A percentile compares a stretch with the other conserved stretches of the same genome.
phyloP scores from a whole-genome alignment of 116 monocot genomes.

The Zostera marina region DNA sequence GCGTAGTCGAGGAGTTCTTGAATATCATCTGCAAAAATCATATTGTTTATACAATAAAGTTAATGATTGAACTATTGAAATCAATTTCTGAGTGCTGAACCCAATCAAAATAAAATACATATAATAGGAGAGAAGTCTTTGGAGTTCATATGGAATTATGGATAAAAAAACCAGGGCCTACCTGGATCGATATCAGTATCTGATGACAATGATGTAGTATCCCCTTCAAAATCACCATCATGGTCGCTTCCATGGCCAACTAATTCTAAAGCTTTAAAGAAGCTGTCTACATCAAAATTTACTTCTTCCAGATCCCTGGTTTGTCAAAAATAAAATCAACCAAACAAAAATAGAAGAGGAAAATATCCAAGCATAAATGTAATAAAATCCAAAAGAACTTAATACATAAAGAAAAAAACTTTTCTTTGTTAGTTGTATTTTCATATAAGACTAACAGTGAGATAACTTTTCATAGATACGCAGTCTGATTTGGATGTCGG shows the following conservation, averaged over 20 bases:
- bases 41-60: not conserved
- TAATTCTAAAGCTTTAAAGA: slow-evolving; percentile 11
- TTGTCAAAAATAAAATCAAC: not conserved
- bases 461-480: too few species aligned
- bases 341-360: too few species aligned
- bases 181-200: slow-evolving; percentile 31
- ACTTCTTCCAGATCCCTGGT: slow-evolving; percentile 35
- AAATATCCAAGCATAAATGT: too few species aligned
- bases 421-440: too few species aligned
- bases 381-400: too few species aligned
- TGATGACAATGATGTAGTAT: slow-evolving; percentile 23
- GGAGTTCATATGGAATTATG: too few species aligned
- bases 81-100: too few species aligned
- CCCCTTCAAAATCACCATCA: slow-evolving; percentile 15
- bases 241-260: not conserved
- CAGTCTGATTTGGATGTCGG: too few species aligned
- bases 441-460: too few species aligned
- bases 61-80: not conserved
- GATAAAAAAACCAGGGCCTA: not conserved
- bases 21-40: slow-evolving; percentile 40
- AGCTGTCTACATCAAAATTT: slow-evolving; percentile 47
- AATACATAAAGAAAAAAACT: too few species aligned
- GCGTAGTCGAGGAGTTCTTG: slow-evolving; percentile 19
- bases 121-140: too few species aligned
- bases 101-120: too few species aligned